Evolutionary conservation across 2,329 filamentous ascomycete species (phyloP), one percentile per base, ranked within the genome.

Genomic region (Fusarium marasasianum): DNA sequence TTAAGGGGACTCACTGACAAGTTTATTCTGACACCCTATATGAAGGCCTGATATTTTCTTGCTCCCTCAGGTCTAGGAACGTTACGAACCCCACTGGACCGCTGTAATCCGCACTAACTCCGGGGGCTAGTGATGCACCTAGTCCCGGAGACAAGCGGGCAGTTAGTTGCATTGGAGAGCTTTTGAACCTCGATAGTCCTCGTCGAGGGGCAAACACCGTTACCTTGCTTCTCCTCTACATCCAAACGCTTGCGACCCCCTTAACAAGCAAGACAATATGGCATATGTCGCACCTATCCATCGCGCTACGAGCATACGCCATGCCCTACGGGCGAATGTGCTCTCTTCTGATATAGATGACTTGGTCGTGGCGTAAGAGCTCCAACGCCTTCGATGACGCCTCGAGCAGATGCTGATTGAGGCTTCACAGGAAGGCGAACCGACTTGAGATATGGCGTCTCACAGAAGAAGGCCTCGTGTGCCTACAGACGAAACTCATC

Each of bases 271-370:
- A 63, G 56, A 35, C 72, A 79, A 54, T 63, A 99, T 99, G 96
- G 93, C 96, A 59, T 99, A 98, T 82, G 87, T 99, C 79, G 95
- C 94, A 71, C 95, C 96, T 44, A 96, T 99, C 65, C 96, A 99
- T 83, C 90, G 92, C 78, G 93, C 96, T 31, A 98, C 94, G 82
- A 97, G 94, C 85, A 91, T 98, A 73, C 91, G 95, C 63, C 93
- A 98, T 88, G 96, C 95, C 20, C 83, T 98, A 75, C 94, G 92
- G 80, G 88, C 96, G 69, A 91, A 91, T 77, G 92, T 98, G 77
- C 86, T 97, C 58, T 88, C 90, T 48, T 85, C 90, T 9, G 90
- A 93, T 57, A 90, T 95, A 70, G 93, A 97, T 78, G 95, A 94
- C 77, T 86, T 99, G 72, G 91, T 98, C 60, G 87, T 98, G 79